Conservation (phyloP, 2,329 filamentous ascomycete genomes). For the Leptographium wingfieldii region DNA sequence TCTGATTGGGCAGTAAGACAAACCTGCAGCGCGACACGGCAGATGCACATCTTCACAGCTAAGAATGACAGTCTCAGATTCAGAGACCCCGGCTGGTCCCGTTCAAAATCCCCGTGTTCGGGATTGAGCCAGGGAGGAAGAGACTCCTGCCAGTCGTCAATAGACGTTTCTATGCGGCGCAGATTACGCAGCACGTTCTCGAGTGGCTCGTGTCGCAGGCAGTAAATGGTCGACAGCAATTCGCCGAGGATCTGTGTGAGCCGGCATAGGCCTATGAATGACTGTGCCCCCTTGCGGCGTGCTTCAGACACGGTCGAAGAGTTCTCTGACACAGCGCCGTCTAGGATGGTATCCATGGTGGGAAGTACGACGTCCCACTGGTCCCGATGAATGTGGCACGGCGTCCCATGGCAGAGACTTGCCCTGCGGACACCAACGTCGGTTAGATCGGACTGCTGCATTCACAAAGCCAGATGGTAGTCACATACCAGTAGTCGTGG, state of each 20-base stretch:
- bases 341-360: background rate
- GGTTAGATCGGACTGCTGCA: background rate
- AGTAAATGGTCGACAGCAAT: background rate
- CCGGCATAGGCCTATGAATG: conserved; percentile 1
- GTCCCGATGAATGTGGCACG: conserved; percentile 2
- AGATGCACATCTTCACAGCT: conserved; percentile 1
- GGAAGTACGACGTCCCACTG: conserved; percentile 2
- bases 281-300: background rate
- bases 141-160: conserved; percentile 2
- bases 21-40: conserved; percentile 1
- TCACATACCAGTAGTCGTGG: conserved; percentile 3
- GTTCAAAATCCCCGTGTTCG: background rate
- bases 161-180: background rate
- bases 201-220: background rate
- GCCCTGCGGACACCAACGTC: background rate
- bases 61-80: conserved; percentile 1
- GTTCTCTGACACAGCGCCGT: background rate
- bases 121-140: conserved; percentile 2
- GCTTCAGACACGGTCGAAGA: background rate
- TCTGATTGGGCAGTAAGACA: background rate
- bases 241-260: conserved; percentile 2
- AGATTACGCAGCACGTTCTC: background rate
- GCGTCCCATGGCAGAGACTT: conserved; percentile 1
- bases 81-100: background rate
- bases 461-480: background rate